phyloP scores from a whole-genome alignment of 257 asterid genomes.

The Linaria vulgaris region DNA sequence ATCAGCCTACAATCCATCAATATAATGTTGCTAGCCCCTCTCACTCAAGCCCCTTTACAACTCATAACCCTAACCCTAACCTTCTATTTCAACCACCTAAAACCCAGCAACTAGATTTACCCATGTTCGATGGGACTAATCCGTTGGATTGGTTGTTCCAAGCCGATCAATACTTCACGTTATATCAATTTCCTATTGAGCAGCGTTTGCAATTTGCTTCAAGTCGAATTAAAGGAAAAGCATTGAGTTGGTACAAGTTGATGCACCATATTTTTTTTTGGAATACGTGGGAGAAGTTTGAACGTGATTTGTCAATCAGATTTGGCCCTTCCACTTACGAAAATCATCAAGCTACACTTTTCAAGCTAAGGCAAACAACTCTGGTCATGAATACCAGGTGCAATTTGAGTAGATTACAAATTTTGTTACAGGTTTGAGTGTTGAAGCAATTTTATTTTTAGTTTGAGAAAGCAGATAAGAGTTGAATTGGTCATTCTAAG shows the following conservation, averaged over 20 bases:
- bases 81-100: too few relatives aligned
- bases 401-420: background rate
- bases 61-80: too few relatives aligned
- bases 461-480: background rate
- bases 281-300: background rate
- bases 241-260: constrained; percentile 9
- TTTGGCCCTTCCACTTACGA: constrained; percentile 3
- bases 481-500: background rate
- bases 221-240: background rate
- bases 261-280: background rate
- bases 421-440: background rate
- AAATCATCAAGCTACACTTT: background rate
- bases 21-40: too few relatives aligned
- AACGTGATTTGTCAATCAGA: background rate
- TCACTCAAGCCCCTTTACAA: too few relatives aligned
- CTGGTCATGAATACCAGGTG: background rate
- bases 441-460: background rate
- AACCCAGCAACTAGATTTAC: too few relatives aligned
- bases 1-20: too few relatives aligned
- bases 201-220: background rate
- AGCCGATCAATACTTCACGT: background rate
- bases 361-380: background rate
- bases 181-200: background rate
- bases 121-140: constrained; percentile 3
- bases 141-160: constrained; percentile 13